These are phyloP conservation scores for Eucommia ulmoides DNA, from an alignment of 257 asterid genomes.

Conservation along the genomic window DNA sequence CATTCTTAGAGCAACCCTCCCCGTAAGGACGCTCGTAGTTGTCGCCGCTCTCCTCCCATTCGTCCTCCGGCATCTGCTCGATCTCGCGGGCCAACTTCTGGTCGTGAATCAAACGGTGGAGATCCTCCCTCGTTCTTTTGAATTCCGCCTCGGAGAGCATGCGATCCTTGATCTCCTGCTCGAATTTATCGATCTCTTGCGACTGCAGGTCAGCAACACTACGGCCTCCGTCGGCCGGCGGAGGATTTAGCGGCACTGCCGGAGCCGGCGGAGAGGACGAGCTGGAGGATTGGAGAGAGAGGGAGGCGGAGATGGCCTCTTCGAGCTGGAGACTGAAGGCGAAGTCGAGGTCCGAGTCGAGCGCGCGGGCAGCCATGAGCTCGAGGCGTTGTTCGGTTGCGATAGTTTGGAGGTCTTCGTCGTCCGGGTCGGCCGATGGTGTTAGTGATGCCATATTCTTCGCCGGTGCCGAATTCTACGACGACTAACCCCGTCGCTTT, in stretches of 20 bases:
- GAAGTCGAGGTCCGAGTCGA: slow-evolving; percentile 11
- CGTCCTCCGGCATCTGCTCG: neutral
- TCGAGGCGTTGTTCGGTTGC: slow-evolving; percentile 19
- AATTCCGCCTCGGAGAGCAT: neutral
- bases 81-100: neutral
- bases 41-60: neutral
- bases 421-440: slow-evolving; percentile 18
- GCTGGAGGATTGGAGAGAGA: slow-evolving; percentile 4
- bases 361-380: slow-evolving; percentile 5
- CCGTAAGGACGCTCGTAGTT: neutral
- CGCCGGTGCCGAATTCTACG: too few relatives aligned
- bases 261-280: neutral
- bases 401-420: slow-evolving; percentile 16
- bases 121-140: neutral
- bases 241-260: neutral
- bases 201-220: neutral
- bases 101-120: neutral
- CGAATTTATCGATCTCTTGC: neutral
- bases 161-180: neutral
- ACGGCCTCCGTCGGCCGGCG: neutral
- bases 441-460: too few relatives aligned
- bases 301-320: slow-evolving; percentile 46
- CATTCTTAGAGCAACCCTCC: neutral
- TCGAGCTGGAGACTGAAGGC: slow-evolving; percentile 42
- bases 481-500: too few relatives aligned